phyloP scores from a whole-genome alignment of 2,329 filamentous ascomycete genomes.

The Microcyclosporella mali region DNA sequence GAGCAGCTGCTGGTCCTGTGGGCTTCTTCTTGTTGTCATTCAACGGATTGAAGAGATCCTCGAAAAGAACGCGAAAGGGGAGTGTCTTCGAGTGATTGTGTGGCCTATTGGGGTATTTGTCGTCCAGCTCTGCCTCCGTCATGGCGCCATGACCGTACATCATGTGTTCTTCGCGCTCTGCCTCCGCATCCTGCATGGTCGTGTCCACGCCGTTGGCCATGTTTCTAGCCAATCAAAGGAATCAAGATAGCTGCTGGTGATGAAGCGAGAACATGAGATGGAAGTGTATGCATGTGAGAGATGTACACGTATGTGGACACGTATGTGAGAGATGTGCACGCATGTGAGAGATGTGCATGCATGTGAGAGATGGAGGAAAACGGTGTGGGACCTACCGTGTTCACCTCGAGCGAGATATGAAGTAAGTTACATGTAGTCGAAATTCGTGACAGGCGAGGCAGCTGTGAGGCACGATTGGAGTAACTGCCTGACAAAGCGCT shows the following conservation, averaged over 20 bases:
- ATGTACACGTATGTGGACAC: too few species aligned
- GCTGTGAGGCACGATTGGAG: too few species aligned
- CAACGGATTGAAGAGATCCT: conserved; percentile 72
- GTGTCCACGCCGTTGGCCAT: conserved; percentile 28
- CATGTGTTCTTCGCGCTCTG: conserved; percentile 42
- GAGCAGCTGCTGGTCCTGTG: conserved; percentile 47
- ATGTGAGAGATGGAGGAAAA: too few species aligned
- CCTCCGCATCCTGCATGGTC: conserved; percentile 38
- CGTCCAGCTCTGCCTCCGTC: conserved; percentile 44
- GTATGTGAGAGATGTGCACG: not conserved
- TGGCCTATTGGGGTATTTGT: conserved; percentile 71
- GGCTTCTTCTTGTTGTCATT: conserved; percentile 71
- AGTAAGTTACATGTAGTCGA: too few species aligned
- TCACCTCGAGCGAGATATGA: too few species aligned
- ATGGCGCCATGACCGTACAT: conserved; percentile 44
- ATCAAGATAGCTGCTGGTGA: not conserved
- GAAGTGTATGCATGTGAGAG: not conserved
- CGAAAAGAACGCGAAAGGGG: conserved; percentile 73
- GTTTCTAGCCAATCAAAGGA: conserved; percentile 10
- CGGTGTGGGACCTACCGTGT: too few species aligned
- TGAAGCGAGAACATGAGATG: not conserved
- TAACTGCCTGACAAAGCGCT: too few species aligned
- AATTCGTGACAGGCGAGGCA: too few species aligned
- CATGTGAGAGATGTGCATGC: not conserved
- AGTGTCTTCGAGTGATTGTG: conserved; percentile 73